Base-by-base conservation (phyloP, 2,329 filamentous ascomycete species). In the Exophiala dermatitidis region DNA sequence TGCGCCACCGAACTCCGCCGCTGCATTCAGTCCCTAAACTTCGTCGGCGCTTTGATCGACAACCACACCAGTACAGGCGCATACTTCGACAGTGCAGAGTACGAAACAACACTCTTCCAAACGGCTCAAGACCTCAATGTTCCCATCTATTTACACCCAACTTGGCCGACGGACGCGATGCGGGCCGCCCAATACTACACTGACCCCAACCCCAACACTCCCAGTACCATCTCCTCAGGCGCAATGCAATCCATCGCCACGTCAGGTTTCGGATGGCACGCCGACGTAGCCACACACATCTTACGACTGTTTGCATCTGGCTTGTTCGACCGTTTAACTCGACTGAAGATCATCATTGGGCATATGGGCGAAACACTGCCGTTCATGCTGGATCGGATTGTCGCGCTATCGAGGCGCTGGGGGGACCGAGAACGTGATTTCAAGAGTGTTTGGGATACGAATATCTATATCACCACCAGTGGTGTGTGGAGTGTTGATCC, bases 381-480 rank as follows among this genome's bases (percentile, higher is more conserved):
- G 0, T 81, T 77, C 48, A 74, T 77, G 66, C 65, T 82, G 9
- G 52, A 65, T 52, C 53, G 60, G 31, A 57, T 59, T 36, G 38
- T 40, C n/a, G 50, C 56, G 42, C 51, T 58, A 5, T 54, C 49
- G n/a, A 48, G 46, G 30, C 55, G 57, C 38, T 58, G 55, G 60
- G 52, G 45, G 2, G 45, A 47, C 7, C 48, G 48, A 10, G 59
- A 71, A 2, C 62, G 66, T 0, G 29, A 26, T n/a, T 75, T 81
- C 50, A 62, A 65, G 9, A 67, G 77, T 5, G 76, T 81, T 1
- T 83, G 75, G 71, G 71, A 75, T 45, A 66, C 72, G 52, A 83
- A 83, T 52, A 66, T 82, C 7, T 82, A 76, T 73, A 65, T 83
- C 38, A 81, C 79, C 1, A 81, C 78, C 1, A 77, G 73, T 51